Base-by-base conservation (phyloP, 2,329 filamentous ascomycete species). In the Fusarium marasasianum region DNA sequence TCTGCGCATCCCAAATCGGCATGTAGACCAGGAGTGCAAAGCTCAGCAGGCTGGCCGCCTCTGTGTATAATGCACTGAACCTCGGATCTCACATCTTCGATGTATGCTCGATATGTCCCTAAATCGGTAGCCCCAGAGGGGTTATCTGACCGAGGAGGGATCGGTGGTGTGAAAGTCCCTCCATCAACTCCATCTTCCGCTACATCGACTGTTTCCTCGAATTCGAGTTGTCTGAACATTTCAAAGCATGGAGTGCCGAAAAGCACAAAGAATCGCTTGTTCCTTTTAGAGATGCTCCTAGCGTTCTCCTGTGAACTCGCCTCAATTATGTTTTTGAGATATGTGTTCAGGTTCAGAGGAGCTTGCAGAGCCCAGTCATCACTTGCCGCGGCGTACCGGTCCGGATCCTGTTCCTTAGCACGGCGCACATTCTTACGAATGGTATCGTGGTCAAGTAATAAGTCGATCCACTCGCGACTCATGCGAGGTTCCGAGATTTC, bases 181-280 rank as follows among this genome's bases (percentile, higher is more conserved):
- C 86, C 79, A 51, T 83, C 81, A 6, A 87, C 82, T 4, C 80
- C 84, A 22, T 84, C 82, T 14, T 80, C 80, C 4, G n/a, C 37
- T 15, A 83, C 79, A 10, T 84, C 75, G 4, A 79, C 61, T 6
- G 81, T 78, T 74, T 88, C 86, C 6, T 79, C 73, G 51, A 89
- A 90, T 17, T 86, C 87, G 9, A 91, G 80, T 18, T 83, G 83
- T 20, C 80, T 80, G 73, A 90, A 87, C 18, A 90, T 82, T 29
- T 80, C 77, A 51, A 86, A 85, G 57, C 87, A 87, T 8, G 86
- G 84, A 9, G 83, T 82, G 1, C 88, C 87, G 64, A 90, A 90
- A 12, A 88, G 82, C 5, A 89, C 85, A 33, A 81, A 81, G 62
- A 90, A 90, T 20, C 86, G 84, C 77, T 90, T 90, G 73, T 91